Evolutionary conservation across 768 basidiomycete species (phyloP), one percentile per base, ranked within the genome.

Genomic region (Dentipellis sp.): DNA sequence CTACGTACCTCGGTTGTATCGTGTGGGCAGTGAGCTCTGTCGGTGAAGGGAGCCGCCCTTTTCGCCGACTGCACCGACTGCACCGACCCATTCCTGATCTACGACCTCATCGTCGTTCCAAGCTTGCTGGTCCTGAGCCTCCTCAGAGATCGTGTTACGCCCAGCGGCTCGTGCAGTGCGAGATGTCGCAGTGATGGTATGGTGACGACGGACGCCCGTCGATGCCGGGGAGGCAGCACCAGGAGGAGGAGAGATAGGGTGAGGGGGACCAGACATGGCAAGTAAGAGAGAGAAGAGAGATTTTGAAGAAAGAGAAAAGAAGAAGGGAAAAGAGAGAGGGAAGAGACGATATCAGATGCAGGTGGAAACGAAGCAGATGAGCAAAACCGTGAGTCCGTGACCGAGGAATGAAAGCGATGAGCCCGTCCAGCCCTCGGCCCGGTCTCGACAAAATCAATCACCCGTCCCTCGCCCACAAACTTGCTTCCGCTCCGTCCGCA

Each of bases 151-250:
- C 52, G 59, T 21, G 10, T 22, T 42, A 10, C 61, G 59, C n/a
- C 52, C 29, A 39, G 54, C 54, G n/a, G 56, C 10, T n/a, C 61
- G 54, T 19, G 59, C 48, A 22, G 37, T 57, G 39, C 61, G 52
- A 16, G 61, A 62, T 39, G 59, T 35, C 19, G 59, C 61, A 16
- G 61, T 61, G 56, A 62, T 62, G 52, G 61, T 62, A 39, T 62
- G 61, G 34, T 60, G 56, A 49, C 61, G 61, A 11, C 61, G 59
- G 34, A 62, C 61, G 21, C 42, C 45, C 14, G 59, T 50, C 10
- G 56, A 51, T 9, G 56, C 53, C n/a, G 46, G 29, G 0, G 42
- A 17, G 10, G 36, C 29, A 22, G 21, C 11, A 2, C 53, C 52
- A 4, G 61, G 61, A 8, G 61, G 61, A 48, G 61, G 61, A 6